These are phyloP conservation scores for Penicillium rolfsii DNA, from an alignment of 2,329 filamentous ascomycete species.

Conservation along the genomic window DNA sequence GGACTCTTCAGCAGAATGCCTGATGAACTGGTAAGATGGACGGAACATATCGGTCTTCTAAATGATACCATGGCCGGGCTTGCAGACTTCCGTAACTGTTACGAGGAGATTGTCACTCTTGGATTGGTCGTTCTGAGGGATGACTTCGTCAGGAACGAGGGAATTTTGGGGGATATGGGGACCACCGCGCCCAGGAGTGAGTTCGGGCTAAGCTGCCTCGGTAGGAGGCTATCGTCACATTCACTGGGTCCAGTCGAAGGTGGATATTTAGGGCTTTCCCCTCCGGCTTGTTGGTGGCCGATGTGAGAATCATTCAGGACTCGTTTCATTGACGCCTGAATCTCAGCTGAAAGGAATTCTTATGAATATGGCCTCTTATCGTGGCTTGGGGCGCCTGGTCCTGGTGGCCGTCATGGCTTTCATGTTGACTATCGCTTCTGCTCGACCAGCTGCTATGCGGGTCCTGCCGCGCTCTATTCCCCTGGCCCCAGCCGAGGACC, in stretches of 20 bases:
- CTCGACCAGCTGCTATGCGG: constrained; percentile 10
- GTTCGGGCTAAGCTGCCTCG: constrained; percentile 16
- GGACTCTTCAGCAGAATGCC: background rate
- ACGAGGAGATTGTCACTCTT: background rate
- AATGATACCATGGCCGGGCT: background rate
- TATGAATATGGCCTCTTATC: constrained; percentile 16
- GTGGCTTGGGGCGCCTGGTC: constrained; percentile 7
- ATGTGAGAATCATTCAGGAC: constrained; percentile 6
- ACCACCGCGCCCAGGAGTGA: constrained; percentile 11
- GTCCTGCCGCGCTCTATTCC: constrained; percentile 9
- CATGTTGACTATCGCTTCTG: constrained; percentile 17
- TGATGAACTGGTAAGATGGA: background rate
- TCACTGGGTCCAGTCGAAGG: constrained; percentile 2
- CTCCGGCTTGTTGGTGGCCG: background rate
- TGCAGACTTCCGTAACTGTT: background rate
- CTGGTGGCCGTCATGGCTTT: constrained; percentile 18
- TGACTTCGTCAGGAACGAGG: no score
- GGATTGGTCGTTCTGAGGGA: background rate
- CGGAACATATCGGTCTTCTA: constrained; percentile 2
- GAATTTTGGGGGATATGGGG: background rate
- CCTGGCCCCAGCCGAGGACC: constrained; percentile 24
- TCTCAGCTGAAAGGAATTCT: background rate
- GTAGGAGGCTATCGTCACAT: constrained; percentile 17
- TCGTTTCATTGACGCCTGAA: no score
- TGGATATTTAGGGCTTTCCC: constrained; percentile 22